A percentile compares a stretch with the other conserved stretches of the same genome.
Evolutionary conservation across 768 basidiomycete species (phyloP).

Genomic region (Suillus fuscotomentosus): DNA sequence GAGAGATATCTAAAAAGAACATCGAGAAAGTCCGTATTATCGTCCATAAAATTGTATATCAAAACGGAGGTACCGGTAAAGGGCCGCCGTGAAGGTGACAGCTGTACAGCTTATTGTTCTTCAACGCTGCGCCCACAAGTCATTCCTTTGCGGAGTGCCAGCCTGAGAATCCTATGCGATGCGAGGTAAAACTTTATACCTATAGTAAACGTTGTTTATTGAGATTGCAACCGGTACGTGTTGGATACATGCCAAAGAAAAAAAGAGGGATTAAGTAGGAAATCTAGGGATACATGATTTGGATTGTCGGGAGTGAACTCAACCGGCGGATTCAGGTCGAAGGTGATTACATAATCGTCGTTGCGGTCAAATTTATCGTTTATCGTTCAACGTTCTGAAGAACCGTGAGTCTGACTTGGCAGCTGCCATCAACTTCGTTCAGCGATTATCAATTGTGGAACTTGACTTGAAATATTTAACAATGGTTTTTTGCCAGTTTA

Average conservation of each 20-base stretch:
- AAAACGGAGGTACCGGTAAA: not conserved
- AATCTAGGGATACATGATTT: no score
- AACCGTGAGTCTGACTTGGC: not conserved
- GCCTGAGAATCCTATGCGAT: not conserved
- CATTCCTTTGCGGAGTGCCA: not conserved
- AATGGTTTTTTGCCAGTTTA: not conserved
- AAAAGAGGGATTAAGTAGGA: no score
- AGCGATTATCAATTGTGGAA: not conserved
- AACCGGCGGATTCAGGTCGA: not conserved
- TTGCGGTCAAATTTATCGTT: not conserved
- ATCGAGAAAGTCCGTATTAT: not conserved
- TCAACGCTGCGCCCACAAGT: not conserved
- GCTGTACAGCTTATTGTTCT: no score
- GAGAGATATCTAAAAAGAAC: no score
- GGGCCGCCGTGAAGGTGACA: not conserved
- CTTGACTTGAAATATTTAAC: not conserved
- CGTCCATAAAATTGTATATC: not conserved
- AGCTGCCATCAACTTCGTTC: not conserved
- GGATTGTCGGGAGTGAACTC: no score
- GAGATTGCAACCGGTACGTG: no score
- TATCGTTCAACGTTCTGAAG: not conserved
- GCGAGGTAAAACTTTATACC: no score
- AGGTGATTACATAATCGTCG: not conserved
- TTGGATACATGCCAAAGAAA: no score
- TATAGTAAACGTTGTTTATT: no score